These are phyloP conservation scores for Flaveria sonorensis DNA, from an alignment of 129 eudicot species.

Conservation along the genomic window DNA sequence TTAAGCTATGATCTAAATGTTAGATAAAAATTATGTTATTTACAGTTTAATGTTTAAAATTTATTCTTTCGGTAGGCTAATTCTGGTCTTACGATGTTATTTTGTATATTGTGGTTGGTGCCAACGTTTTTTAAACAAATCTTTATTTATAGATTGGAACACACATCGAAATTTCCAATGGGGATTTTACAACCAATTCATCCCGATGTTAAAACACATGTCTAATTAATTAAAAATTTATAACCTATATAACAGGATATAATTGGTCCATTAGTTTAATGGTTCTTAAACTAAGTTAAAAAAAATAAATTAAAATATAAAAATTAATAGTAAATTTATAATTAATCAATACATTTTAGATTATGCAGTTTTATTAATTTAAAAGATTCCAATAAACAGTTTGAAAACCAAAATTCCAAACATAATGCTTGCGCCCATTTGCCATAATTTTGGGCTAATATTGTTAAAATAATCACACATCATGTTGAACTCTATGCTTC, in stretches of 20 bases:
- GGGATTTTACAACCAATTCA: neutral
- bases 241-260: neutral
- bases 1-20: no score
- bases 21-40: no score
- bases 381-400: neutral
- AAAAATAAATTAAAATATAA: neutral
- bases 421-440: slow-evolving; percentile 3
- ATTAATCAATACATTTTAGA: neutral
- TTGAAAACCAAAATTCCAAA: neutral
- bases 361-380: neutral
- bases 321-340: neutral
- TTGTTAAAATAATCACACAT: neutral
- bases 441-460: neutral
- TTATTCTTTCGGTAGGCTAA: no score
- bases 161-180: slow-evolving; percentile 17
- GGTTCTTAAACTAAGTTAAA: neutral
- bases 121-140: neutral
- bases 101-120: slow-evolving; percentile 8
- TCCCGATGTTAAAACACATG: neutral
- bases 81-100: neutral
- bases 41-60: no score
- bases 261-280: neutral
- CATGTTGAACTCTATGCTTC: slow-evolving; percentile 18
- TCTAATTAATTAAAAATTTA: neutral
- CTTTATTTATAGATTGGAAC: slow-evolving; percentile 17